phyloP scores from a whole-genome alignment of 106 monocot species.

The Triglochin maritima region DNA sequence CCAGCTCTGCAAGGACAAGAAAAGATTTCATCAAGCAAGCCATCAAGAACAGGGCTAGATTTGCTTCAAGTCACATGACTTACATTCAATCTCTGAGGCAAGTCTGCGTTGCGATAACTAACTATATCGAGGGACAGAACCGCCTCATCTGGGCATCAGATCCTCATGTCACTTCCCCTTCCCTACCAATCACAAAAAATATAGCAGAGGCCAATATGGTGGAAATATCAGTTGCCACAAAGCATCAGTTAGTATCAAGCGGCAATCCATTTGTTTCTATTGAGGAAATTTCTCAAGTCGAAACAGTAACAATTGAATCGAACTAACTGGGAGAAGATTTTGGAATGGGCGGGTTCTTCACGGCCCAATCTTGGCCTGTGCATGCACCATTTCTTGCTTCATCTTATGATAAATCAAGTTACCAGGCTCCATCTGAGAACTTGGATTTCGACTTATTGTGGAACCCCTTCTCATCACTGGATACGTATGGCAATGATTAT shows the following conservation, averaged over 20 bases:
- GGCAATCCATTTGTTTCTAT: slow-evolving; percentile 25
- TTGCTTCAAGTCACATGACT: slow-evolving; percentile 45
- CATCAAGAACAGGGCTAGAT: slow-evolving; percentile 41
- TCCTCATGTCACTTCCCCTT: slow-evolving; percentile 27
- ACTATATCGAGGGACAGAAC: slow-evolving; percentile 41
- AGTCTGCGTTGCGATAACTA: slow-evolving; percentile 51
- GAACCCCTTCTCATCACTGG: slow-evolving; percentile 49
- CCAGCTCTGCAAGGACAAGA: slow-evolving; percentile 63
- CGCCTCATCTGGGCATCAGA: slow-evolving; percentile 24
- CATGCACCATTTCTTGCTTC: slow-evolving; percentile 23
- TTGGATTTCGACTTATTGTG: slow-evolving; percentile 53
- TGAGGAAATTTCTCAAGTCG: slow-evolving; percentile 31
- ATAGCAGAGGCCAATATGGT: slow-evolving; percentile 4
- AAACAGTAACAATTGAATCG: slow-evolving; percentile 28
- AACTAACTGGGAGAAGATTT: not conserved
- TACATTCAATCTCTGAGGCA: slow-evolving; percentile 51
- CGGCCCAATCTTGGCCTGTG: slow-evolving; percentile 17
- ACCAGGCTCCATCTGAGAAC: slow-evolving; percentile 34
- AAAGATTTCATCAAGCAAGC: slow-evolving; percentile 72
- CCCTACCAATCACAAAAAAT: slow-evolving; percentile 23
- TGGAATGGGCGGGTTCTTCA: not conserved
- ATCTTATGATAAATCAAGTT: slow-evolving; percentile 15
- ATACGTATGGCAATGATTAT: slow-evolving; percentile 6
- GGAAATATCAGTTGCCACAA: not conserved
- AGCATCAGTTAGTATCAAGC: slow-evolving; percentile 21